Conservation (phyloP, 345 rosid species). For the Arabidopsis arenosa region DNA sequence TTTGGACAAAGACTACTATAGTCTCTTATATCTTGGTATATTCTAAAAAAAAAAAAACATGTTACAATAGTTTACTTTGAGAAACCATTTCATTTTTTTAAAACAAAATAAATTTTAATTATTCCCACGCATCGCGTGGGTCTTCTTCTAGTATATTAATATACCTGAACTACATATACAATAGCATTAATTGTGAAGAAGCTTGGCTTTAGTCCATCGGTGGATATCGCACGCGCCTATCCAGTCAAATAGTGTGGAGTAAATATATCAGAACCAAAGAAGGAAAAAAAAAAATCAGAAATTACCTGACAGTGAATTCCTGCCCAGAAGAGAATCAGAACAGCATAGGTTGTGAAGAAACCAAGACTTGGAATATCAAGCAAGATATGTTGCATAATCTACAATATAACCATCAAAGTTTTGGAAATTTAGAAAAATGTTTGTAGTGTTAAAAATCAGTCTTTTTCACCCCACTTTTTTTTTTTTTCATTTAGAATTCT, state of each 20-base stretch:
- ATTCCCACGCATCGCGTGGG: too few relatives aligned
- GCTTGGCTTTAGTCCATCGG: constrained; percentile 76
- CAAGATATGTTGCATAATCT: constrained; percentile 77
- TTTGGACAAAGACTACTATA: too few relatives aligned
- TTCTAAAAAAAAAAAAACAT: too few relatives aligned
- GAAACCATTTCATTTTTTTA: too few relatives aligned
- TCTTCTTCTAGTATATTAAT: too few relatives aligned
- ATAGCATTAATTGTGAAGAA: constrained; percentile 76
- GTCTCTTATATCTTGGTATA: too few relatives aligned
- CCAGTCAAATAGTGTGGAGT: constrained; percentile 27
- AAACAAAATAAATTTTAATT: too few relatives aligned
- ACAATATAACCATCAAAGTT: constrained; percentile 20
- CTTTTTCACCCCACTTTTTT: too few relatives aligned
- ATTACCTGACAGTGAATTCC: constrained; percentile 84
- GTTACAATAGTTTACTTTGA: too few relatives aligned
- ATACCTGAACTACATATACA: constrained; percentile 76
- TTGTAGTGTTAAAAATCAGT: too few relatives aligned
- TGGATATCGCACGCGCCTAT: constrained; percentile 78
- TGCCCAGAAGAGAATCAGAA: constrained; percentile 89
- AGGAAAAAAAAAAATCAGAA: neutral
- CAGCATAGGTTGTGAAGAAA: constrained; percentile 85
- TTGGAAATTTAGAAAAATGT: constrained; percentile 4
- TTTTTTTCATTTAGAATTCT: too few relatives aligned
- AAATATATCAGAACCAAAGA: neutral
- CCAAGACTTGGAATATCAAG: constrained; percentile 88